Conservation (phyloP, 768 basidiomycete genomes). For the Rhodocollybia butyracea region DNA sequence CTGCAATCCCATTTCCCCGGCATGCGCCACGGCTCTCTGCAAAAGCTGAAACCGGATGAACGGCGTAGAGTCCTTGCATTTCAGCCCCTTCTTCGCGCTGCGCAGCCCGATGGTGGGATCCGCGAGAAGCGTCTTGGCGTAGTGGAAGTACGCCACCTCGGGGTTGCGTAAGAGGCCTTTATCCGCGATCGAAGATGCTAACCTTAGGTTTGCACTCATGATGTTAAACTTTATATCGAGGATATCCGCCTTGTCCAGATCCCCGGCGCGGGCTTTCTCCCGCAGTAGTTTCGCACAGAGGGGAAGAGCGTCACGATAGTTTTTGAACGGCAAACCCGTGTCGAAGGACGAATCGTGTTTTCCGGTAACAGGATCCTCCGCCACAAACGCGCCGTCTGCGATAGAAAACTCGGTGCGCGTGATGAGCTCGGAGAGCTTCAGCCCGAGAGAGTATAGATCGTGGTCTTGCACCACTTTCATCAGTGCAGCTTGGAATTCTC, state of each 20-base stretch:
- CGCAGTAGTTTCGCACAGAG: slow-evolving; percentile 57
- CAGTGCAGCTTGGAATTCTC: slow-evolving; percentile 61
- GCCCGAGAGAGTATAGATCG: slow-evolving; percentile 50
- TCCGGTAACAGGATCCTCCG: slow-evolving; percentile 40
- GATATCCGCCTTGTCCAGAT: slow-evolving; percentile 54
- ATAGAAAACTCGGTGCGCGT: slow-evolving; percentile 60
- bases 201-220: slow-evolving; percentile 43
- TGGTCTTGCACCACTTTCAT: slow-evolving; percentile 41
- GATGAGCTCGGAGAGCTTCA: slow-evolving; percentile 47
- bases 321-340: slow-evolving; percentile 55
- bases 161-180: slow-evolving; percentile 52
- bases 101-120: slow-evolving; percentile 51
- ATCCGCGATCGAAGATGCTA: slow-evolving; percentile 46
- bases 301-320: slow-evolving; percentile 59
- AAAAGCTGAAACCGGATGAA: slow-evolving; percentile 56
- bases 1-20: slow-evolving; percentile 50
- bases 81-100: slow-evolving; percentile 64
- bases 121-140: slow-evolving; percentile 52
- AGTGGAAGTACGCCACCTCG: slow-evolving; percentile 60
- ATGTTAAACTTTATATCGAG: slow-evolving; percentile 60
- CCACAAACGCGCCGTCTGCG: slow-evolving; percentile 52
- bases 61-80: slow-evolving; percentile 48
- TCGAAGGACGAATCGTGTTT: slow-evolving; percentile 21
- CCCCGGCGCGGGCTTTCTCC: slow-evolving; percentile 35
- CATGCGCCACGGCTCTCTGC: slow-evolving; percentile 61